Evolutionary conservation across 352 stramenopile species (phyloP), one percentile per base, ranked within the genome.

Genomic region (Phytophthora europaea): DNA sequence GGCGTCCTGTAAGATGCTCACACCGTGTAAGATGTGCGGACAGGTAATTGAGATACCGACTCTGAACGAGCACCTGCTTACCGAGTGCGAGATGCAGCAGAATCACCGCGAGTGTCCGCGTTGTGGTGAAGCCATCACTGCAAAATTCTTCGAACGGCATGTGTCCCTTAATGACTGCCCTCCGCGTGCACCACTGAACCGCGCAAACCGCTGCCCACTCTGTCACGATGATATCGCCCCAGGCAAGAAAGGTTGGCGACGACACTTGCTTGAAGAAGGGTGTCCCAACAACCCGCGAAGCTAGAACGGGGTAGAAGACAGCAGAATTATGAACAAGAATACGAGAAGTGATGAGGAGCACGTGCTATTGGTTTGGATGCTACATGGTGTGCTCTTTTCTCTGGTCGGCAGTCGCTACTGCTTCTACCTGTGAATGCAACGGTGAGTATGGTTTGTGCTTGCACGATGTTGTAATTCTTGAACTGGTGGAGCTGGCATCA

Each of bases 21-120:
- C 93, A 33, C 91, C 89, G 45, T 98, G 94, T 81, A 92, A 94
- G 50, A 95, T 97, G 84, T 98, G 94, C 65, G 91, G 91, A 13
- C 94, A 98, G 76, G 90, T 98, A 59, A 98, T 98, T 61, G 94
- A 98, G 72, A 97, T 98, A 13, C 78, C 88, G 2, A 84, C 83
- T 9, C 71, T 98, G 20, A 96, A 97, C 55, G 94, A 98, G 43
- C 94, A 98, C 66, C 69, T 98, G 31, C 79, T 98, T 43, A 79
- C 76, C 28, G 94, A 98, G 66, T 98, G 94, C 61, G 91, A 97
- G 66, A 81, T 89, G 47, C 89, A 91, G 52, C 82, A 88, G 50
- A 95, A 96, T 74, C 89, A 96, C 67, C 82, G 87, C 53, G 79
- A 93, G 31, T 97, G 91, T 57, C 84, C 80, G 8, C 85, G 88